Conservation (phyloP, 1,139 yeast species). For the Pneumocystis carinii region DNA sequence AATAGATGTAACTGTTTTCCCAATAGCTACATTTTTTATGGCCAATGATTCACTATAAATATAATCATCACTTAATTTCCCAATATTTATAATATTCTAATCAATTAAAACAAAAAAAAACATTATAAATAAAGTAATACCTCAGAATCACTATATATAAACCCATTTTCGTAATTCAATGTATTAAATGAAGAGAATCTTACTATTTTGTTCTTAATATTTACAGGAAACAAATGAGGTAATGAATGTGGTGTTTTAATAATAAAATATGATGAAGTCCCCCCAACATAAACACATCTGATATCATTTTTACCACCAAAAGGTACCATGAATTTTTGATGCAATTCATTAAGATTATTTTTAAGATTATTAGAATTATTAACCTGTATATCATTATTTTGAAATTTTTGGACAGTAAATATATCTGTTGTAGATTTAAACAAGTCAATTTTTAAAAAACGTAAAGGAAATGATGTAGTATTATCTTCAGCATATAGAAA, state of each 20-base stretch:
- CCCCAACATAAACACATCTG: slow-evolving; percentile 56
- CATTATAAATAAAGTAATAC: background rate
- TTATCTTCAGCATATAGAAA: slow-evolving; percentile 17
- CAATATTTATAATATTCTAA: slow-evolving; percentile 52
- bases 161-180: slow-evolving; percentile 5
- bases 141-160: background rate
- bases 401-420: background rate
- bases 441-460: background rate
- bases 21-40: slow-evolving; percentile 34
- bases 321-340: slow-evolving; percentile 33
- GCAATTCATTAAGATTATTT: background rate
- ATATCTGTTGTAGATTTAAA: background rate
- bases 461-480: slow-evolving; percentile 1
- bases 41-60: slow-evolving; percentile 56
- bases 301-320: slow-evolving; percentile 44
- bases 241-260: slow-evolving; percentile 48
- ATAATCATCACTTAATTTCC: slow-evolving; percentile 37
- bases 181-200: slow-evolving; percentile 26
- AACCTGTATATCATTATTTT: background rate
- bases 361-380: background rate
- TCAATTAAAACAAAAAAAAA: background rate
- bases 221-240: slow-evolving; percentile 55
- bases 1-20: slow-evolving; percentile 53
- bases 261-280: slow-evolving; percentile 56
- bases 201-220: slow-evolving; percentile 29